Percentiles rank a stretch among this genome's conserved stretches.
These are phyloP conservation scores for Periglandula ipomoeae DNA, from an alignment of 2,329 filamentous ascomycete species.

Conservation along the genomic window DNA sequence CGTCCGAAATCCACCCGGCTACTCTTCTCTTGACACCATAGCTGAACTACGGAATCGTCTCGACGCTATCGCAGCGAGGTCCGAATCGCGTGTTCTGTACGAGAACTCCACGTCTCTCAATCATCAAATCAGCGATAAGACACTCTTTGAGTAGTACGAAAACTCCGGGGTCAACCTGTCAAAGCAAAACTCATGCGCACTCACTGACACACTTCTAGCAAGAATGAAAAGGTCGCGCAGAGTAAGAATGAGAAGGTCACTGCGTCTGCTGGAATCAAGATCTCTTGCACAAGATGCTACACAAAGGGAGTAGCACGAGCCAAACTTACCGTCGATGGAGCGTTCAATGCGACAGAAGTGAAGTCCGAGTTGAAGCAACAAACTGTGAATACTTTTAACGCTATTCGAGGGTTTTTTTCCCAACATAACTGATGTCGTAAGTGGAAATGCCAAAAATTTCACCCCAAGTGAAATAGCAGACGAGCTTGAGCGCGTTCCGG, in stretches of 20 bases:
- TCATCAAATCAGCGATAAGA: conserved; percentile 2
- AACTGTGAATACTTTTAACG: conserved; percentile 22
- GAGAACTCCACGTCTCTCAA: conserved; percentile 9
- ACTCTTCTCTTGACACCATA: conserved; percentile 7
- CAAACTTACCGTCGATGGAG: conserved; percentile 23
- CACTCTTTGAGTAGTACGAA: conserved; percentile 11
- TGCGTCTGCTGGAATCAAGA: conserved; percentile 8
- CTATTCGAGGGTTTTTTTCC: conserved; percentile 22
- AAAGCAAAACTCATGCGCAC: too few relatives aligned
- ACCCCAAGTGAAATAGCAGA: background rate
- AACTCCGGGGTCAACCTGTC: too few relatives aligned
- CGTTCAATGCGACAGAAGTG: conserved; percentile 30
- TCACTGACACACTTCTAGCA: too few relatives aligned
- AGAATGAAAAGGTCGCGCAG: too few relatives aligned
- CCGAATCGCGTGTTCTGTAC: conserved; percentile 7
- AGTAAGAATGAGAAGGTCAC: conserved; percentile 1
- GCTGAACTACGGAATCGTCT: conserved; percentile 10
- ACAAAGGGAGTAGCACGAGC: conserved; percentile 8
- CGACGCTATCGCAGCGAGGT: conserved; percentile 2
- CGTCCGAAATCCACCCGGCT: conserved; percentile 9
- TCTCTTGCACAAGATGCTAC: conserved; percentile 14
- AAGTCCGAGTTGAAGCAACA: conserved; percentile 22
- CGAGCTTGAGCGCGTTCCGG: conserved; percentile 2
- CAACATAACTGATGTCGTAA: conserved; percentile 16
- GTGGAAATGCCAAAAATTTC: conserved; percentile 12